A percentile compares a stretch with the other conserved stretches of the same genome.
These are phyloP conservation scores for Brassica rapa DNA, from an alignment of 345 rosid species.

Conservation along the genomic window DNA sequence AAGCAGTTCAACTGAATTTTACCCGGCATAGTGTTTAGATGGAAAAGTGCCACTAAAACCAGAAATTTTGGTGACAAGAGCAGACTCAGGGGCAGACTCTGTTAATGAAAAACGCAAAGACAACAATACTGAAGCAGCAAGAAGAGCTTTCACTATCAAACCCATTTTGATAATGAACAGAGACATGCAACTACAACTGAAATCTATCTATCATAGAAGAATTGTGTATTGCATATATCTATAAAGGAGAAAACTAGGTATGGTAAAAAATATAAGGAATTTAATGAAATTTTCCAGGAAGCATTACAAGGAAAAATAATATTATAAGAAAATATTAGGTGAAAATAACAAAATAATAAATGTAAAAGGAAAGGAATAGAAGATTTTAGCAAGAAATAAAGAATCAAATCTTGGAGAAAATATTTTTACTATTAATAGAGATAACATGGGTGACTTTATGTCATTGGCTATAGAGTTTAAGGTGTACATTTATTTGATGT, in stretches of 20 bases:
- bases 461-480: not conserved
- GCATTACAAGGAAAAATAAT: too few relatives aligned
- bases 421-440: not conserved
- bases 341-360: not conserved
- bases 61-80: conserved; percentile 63
- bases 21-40: conserved; percentile 92
- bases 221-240: not conserved
- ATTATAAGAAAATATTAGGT: not conserved
- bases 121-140: conserved; percentile 22
- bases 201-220: not conserved
- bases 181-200: not conserved
- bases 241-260: not conserved
- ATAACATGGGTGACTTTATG: not conserved
- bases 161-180: conserved; percentile 23
- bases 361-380: not conserved
- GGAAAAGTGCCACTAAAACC: conserved; percentile 66
- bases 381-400: not conserved
- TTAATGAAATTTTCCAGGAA: too few relatives aligned
- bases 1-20: not conserved
- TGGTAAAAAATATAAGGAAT: not conserved
- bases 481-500: not conserved
- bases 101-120: conserved; percentile 24
- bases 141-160: not conserved
- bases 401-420: not conserved
- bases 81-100: conserved; percentile 57